These are phyloP conservation scores for Eucalyptus victrix DNA, from an alignment of 345 rosid genomes.

Conservation along the genomic window DNA sequence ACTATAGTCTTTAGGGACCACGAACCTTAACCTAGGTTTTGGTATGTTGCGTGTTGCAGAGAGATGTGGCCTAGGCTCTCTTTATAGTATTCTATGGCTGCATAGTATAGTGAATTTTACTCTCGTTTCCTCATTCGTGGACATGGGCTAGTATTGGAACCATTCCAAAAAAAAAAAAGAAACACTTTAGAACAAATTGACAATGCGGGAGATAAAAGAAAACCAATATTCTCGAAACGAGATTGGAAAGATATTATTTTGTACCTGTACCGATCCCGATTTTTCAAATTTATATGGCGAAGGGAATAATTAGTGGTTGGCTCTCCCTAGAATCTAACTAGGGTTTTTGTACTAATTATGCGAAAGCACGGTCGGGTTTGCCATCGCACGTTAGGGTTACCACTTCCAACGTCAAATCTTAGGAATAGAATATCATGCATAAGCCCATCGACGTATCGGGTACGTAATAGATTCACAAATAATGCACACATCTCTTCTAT, in stretches of 20 bases:
- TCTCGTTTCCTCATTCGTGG: not conserved
- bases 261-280: not conserved
- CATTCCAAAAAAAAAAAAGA: not conserved
- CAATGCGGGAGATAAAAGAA: not conserved
- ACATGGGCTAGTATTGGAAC: not conserved
- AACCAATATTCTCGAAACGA: not conserved
- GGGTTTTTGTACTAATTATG: not conserved
- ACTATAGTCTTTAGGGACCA: not conserved
- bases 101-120: not conserved
- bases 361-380: not conserved
- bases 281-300: not conserved
- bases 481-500: not conserved
- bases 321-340: not conserved
- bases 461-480: not conserved
- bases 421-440: not conserved
- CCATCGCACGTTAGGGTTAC: not conserved
- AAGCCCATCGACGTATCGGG: not conserved
- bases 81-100: not conserved
- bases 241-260: not conserved
- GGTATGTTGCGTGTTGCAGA: not conserved
- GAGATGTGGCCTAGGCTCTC: not conserved
- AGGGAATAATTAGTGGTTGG: not conserved
- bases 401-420: not conserved
- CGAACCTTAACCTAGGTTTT: not conserved
- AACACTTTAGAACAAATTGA: not conserved